phyloP scores from a whole-genome alignment of 768 basidiomycete genomes.

The Amanita brunnescens region DNA sequence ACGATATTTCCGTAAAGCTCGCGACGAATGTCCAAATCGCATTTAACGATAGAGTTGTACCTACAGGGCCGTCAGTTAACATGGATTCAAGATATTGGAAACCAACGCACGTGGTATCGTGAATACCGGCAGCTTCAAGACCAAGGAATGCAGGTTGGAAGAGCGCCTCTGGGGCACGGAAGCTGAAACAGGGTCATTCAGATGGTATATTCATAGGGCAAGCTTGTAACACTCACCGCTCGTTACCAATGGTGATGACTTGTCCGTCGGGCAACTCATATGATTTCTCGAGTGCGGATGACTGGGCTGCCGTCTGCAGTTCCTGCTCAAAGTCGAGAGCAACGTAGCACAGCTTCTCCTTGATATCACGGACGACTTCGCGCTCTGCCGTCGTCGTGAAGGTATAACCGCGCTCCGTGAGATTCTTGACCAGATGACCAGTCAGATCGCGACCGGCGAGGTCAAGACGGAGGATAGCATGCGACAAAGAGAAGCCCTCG shows the following conservation, averaged over 20 bases:
- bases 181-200: slow-evolving; percentile 52
- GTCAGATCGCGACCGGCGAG: slow-evolving; percentile 91
- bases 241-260: slow-evolving; percentile 91
- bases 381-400: slow-evolving; percentile 92
- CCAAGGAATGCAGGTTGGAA: slow-evolving; percentile 91
- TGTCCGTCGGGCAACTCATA: slow-evolving; percentile 92
- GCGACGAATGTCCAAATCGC: slow-evolving; percentile 81
- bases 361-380: slow-evolving; percentile 95
- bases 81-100: too few relatives aligned
- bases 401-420: slow-evolving; percentile 89
- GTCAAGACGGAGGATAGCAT: slow-evolving; percentile 89
- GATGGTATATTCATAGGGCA: slow-evolving; percentile 27
- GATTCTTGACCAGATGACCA: slow-evolving; percentile 70
- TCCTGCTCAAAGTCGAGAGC: slow-evolving; percentile 94
- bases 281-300: slow-evolving; percentile 84
- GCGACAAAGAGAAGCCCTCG: slow-evolving; percentile 87
- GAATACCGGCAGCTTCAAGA: slow-evolving; percentile 85
- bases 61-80: too few relatives aligned
- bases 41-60: slow-evolving; percentile 80
- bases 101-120: slow-evolving; percentile 59
- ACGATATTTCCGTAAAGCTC: slow-evolving; percentile 77
- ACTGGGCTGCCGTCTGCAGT: slow-evolving; percentile 83
- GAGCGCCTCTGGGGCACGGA: slow-evolving; percentile 90
- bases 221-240: slow-evolving; percentile 58
- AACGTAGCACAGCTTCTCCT: slow-evolving; percentile 95